phyloP scores from a whole-genome alignment of 176 grass and related monocot genomes.

The Paspalum vaginatum region DNA sequence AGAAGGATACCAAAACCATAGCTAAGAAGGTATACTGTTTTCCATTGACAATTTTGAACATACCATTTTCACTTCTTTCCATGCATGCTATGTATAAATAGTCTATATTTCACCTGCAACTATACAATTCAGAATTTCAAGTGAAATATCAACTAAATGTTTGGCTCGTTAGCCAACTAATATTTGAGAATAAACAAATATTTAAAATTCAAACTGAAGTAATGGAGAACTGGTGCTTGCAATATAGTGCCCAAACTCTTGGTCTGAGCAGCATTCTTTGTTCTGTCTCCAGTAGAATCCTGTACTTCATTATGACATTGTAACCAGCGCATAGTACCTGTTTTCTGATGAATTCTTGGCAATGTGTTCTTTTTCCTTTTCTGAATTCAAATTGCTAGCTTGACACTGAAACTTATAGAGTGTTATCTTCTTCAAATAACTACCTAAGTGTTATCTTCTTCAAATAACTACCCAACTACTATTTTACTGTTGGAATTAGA shows the following conservation, averaged over 20 bases:
- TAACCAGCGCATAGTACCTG: neutral
- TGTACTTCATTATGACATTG: neutral
- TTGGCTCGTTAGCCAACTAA: slow-evolving; percentile 29
- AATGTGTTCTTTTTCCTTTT: too few relatives aligned
- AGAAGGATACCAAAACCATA: slow-evolving; percentile 82
- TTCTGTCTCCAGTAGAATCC: neutral
- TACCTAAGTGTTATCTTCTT: neutral
- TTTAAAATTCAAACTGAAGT: neutral
- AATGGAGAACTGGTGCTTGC: neutral
- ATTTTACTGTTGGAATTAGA: too few relatives aligned
- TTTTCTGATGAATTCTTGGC: neutral
- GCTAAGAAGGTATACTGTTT: slow-evolving; percentile 80
- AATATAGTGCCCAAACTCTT: neutral
- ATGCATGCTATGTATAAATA: slow-evolving; percentile 12
- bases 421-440: neutral
- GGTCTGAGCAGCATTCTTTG: neutral
- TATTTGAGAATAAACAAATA: neutral
- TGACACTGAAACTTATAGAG: neutral
- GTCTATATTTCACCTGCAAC: neutral
- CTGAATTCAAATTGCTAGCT: neutral
- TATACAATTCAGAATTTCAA: neutral
- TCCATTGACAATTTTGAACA: neutral
- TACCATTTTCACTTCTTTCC: neutral
- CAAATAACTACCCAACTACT: too few relatives aligned
- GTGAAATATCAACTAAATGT: neutral